These are phyloP conservation scores for Didymella sp. DNA, from an alignment of 2,329 filamentous ascomycete species.

Conservation along the genomic window DNA sequence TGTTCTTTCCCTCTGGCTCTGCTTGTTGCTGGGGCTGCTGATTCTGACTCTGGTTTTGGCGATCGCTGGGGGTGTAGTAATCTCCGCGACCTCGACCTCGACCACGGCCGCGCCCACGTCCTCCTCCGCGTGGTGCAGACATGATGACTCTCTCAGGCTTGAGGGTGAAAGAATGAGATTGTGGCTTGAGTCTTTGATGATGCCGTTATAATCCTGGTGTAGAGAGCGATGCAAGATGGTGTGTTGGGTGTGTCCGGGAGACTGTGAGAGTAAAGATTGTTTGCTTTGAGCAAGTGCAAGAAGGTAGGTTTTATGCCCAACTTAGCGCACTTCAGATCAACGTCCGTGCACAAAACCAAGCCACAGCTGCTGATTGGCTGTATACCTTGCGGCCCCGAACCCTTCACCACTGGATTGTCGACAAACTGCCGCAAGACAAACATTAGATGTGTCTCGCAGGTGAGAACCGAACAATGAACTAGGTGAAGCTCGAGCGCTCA, in stretches of 20 bases:
- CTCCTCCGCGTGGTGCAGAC: slow-evolving; percentile 26
- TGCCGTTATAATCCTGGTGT: no score
- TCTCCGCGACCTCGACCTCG: slow-evolving; percentile 31
- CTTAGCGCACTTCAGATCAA: slow-evolving; percentile 5
- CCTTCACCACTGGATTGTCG: not conserved
- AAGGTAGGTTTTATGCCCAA: slow-evolving; percentile 14
- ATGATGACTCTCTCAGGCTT: slow-evolving; percentile 9
- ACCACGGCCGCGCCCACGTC: slow-evolving; percentile 28
- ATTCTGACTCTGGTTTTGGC: slow-evolving; percentile 33
- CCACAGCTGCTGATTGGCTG: slow-evolving; percentile 9
- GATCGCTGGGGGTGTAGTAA: slow-evolving; percentile 25
- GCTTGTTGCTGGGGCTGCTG: slow-evolving; percentile 79
- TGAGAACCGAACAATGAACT: not conserved
- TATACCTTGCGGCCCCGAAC: not conserved
- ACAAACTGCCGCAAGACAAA: no score
- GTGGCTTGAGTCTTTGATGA: not conserved
- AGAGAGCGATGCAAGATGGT: not conserved
- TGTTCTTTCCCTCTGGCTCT: slow-evolving; percentile 59
- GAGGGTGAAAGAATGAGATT: not conserved
- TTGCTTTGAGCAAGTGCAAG: not conserved
- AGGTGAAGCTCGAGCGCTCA: not conserved
- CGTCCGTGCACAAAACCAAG: slow-evolving; percentile 10
- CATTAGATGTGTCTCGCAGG: not conserved
- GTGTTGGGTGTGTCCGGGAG: not conserved
- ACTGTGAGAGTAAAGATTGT: not conserved